Evolutionary conservation across 129 eudicot genomes (phyloP), one percentile per base, ranked within the genome.

Genomic region (Logfia minima): DNA sequence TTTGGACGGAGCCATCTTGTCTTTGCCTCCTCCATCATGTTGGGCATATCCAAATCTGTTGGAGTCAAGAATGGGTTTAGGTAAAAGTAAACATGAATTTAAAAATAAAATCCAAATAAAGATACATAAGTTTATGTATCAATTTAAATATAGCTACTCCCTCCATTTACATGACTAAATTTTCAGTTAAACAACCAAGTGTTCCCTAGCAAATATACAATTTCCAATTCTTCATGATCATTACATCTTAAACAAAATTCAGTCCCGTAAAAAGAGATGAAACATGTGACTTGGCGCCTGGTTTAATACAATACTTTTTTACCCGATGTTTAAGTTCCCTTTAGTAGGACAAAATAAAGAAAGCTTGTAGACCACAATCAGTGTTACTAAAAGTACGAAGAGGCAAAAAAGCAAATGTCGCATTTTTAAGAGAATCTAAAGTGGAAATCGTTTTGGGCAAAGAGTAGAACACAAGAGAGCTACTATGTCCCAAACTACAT

Each of bases 1-100:
- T 93, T 93, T 43, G 97, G 96, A 39, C 97, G 78, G 24, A 93
- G 92, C 98, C 98, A 93, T 85, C 98, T 89, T 55, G 85, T 62
- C 81, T 83, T 87, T 31, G 98, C 97, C 85, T 93, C 98, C 78
- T 87, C 92, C 92, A 86, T 80, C 77, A 91, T 91, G 82, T 75
- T 84, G 58, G 51, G 73, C 53, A 93, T 63, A 80, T 91, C 98
- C 89, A 93, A 82, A 76, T 93, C 98, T 93, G 93, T 72, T 72
- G 66, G 6, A 70, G 32, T 70, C 24, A 60, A 32, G 4, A 34
- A 74, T 35, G 11, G 21, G 14, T 39, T 16, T 66, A 10, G 17
- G 56, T 67, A 77, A 2, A 58, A 53, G 66, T 66, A 66, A 76
- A 53, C 11, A 34, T 23, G 18, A 58, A 77, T 8, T 13, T 1